These are phyloP conservation scores for Leccinum boreale DNA, from an alignment of 768 basidiomycete genomes.

Conservation along the genomic window DNA sequence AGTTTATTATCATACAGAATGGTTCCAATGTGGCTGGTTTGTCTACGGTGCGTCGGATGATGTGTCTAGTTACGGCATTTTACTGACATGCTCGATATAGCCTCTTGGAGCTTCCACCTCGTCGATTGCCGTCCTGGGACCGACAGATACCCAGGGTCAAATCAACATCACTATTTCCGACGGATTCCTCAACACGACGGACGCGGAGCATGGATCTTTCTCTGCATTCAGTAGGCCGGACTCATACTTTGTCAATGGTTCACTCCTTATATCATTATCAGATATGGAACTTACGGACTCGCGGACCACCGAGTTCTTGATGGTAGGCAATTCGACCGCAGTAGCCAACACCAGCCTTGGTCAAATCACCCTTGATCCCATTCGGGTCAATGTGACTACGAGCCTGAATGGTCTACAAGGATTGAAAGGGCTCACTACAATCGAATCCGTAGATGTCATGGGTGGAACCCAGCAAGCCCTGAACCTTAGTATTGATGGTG, in stretches of 20 bases:
- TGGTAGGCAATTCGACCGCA: slow-evolving; percentile 58
- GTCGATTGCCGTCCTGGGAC: slow-evolving; percentile 47
- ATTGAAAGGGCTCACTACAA: slow-evolving; percentile 51
- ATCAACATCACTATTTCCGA: slow-evolving; percentile 62
- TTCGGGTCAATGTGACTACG: slow-evolving; percentile 68
- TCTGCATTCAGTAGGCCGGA: slow-evolving; percentile 53
- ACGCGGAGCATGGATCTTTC: slow-evolving; percentile 48
- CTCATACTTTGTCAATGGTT: not conserved
- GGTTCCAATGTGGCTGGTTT: slow-evolving; percentile 53
- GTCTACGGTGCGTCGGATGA: slow-evolving; percentile 42
- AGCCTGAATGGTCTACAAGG: slow-evolving; percentile 59
- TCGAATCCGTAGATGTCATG: slow-evolving; percentile 59
- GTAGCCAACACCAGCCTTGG: slow-evolving; percentile 62
- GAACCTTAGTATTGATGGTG: slow-evolving; percentile 56
- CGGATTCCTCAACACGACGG: slow-evolving; percentile 49
- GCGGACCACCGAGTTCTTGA: slow-evolving; percentile 46
- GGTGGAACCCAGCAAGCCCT: slow-evolving; percentile 62
- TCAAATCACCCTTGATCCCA: slow-evolving; percentile 64
- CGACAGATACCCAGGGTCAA: slow-evolving; percentile 55
- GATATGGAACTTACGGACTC: slow-evolving; percentile 56
- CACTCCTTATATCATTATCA: slow-evolving; percentile 20
- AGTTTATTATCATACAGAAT: slow-evolving; percentile 58
- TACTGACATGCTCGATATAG: slow-evolving; percentile 31
- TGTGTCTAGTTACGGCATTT: not conserved
- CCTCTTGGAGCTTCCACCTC: slow-evolving; percentile 64